These are phyloP conservation scores for Phyllachora maydis DNA, from an alignment of 2,329 filamentous ascomycete species.

Conservation along the genomic window DNA sequence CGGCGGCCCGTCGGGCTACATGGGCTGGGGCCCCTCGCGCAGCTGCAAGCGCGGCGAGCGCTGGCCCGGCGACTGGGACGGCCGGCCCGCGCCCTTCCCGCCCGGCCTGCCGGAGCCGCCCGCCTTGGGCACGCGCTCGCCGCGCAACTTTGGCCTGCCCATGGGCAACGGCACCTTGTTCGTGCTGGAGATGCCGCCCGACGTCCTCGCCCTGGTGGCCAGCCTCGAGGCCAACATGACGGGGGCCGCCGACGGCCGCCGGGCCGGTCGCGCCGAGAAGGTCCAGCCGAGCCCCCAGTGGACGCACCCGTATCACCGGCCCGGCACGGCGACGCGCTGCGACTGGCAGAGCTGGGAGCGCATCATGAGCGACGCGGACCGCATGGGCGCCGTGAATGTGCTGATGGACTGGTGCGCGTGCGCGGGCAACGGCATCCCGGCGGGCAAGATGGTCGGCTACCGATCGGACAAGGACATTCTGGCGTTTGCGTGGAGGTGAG, in stretches of 20 bases:
- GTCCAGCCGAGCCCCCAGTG: constrained; percentile 46
- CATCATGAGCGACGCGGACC: constrained; percentile 44
- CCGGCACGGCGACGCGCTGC: constrained; percentile 42
- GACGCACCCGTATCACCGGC: constrained; percentile 53
- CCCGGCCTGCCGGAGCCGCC: constrained; percentile 57
- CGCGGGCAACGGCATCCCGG: constrained; percentile 49
- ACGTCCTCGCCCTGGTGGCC: constrained; percentile 54
- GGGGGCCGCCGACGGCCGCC: constrained; percentile 28
- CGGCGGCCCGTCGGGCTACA: too few species aligned
- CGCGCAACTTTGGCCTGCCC: constrained; percentile 38
- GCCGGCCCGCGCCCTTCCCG: constrained; percentile 45
- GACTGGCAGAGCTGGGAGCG: constrained; percentile 22
- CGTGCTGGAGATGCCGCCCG: constrained; percentile 48
- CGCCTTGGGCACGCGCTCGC: constrained; percentile 55
- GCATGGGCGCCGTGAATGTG: constrained; percentile 46
- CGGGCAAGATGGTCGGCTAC: constrained; percentile 50
- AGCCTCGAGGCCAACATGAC: constrained; percentile 49
- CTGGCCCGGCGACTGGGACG: constrained; percentile 43
- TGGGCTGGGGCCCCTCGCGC: constrained; percentile 40
- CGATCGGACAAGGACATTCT: constrained; percentile 54
- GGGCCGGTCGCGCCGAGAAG: constrained; percentile 41
- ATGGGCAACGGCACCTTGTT: constrained; percentile 40
- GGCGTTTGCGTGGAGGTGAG: constrained; percentile 55
- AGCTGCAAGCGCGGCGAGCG: constrained; percentile 52
- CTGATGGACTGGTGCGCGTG: too few species aligned